phyloP scores from a whole-genome alignment of 495 filamentous ascomycete genomes.

The Penicillium bialowiezense region DNA sequence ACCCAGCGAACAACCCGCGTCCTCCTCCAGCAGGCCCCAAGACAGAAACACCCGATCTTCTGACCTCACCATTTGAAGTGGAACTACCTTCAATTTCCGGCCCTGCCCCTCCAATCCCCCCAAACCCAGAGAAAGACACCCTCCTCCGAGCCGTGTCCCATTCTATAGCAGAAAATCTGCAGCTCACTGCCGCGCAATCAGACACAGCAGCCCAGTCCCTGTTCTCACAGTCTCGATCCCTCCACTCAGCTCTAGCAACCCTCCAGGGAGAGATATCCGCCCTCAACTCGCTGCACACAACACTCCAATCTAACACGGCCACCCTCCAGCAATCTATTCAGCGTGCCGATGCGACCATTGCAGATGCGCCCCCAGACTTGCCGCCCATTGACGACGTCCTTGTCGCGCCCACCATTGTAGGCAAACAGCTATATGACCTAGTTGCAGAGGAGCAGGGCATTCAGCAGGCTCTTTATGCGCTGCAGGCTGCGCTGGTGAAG shows the following conservation, averaged over 20 bases:
- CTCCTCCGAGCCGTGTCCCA: conserved; percentile 74
- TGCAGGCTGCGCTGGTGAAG: conserved; percentile 77
- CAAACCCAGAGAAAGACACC: conserved; percentile 93
- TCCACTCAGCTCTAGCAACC: conserved; percentile 60
- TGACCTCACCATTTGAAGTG: conserved; percentile 64
- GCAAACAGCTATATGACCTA: conserved; percentile 83
- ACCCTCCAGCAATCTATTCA: conserved; percentile 73
- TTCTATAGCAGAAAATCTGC: conserved; percentile 63
- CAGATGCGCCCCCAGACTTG: conserved; percentile 51
- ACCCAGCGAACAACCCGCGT: conserved; percentile 14
- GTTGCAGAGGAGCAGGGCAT: conserved; percentile 83
- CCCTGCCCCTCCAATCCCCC: conserved; percentile 81
- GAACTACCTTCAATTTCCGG: conserved; percentile 58
- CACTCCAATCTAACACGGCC: conserved; percentile 71
- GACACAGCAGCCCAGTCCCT: conserved; percentile 69
- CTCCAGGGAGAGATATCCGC: conserved; percentile 70
- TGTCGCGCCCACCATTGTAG: conserved; percentile 91
- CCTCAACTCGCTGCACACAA: conserved; percentile 62
- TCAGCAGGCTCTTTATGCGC: conserved; percentile 78
- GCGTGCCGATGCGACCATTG: conserved; percentile 77
- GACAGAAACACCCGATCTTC: conserved; percentile 62
- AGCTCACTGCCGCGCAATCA: conserved; percentile 61
- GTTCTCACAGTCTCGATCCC: conserved; percentile 72
- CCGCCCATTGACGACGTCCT: conserved; percentile 83
- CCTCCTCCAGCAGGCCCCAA: conserved; percentile 37